Evolutionary conservation across 768 basidiomycete genomes (phyloP).

Genomic region (Hygrophoropsis aurantiaca): DNA sequence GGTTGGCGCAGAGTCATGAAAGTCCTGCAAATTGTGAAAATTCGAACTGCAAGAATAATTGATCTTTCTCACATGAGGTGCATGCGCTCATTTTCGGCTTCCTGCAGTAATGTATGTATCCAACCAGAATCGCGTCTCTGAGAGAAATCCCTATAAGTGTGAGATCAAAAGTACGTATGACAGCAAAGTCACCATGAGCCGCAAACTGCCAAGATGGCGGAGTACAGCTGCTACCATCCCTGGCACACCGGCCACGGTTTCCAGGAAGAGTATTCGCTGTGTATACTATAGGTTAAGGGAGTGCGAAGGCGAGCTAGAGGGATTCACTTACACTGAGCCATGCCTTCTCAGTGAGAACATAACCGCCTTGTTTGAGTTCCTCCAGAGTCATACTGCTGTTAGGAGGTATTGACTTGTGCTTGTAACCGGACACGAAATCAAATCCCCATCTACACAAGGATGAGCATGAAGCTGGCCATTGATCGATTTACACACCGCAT

Average conservation of each 20-base stretch:
- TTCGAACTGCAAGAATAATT: slow-evolving; percentile 6
- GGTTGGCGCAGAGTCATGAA: slow-evolving; percentile 93
- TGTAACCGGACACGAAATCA: slow-evolving; percentile 86
- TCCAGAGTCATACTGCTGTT: slow-evolving; percentile 64
- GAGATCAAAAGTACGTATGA: slow-evolving; percentile 7
- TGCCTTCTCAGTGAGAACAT: slow-evolving; percentile 67
- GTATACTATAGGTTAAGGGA: slow-evolving; percentile 18
- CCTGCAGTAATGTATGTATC: slow-evolving; percentile 92
- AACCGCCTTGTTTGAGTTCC: slow-evolving; percentile 73
- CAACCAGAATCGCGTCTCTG: slow-evolving; percentile 62
- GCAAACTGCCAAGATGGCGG: slow-evolving; percentile 84
- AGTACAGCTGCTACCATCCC: slow-evolving; percentile 93
- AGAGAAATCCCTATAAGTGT: slow-evolving; percentile 4
- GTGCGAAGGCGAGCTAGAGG: slow-evolving; percentile 20
- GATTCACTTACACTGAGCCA: slow-evolving; percentile 67
- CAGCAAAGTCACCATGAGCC: slow-evolving; percentile 66
- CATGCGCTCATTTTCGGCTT: slow-evolving; percentile 98
- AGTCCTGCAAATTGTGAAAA: slow-evolving; percentile 55
- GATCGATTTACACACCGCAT: slow-evolving; percentile 47
- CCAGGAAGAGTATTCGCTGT: slow-evolving; percentile 67
- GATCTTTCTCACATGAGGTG: slow-evolving; percentile 69
- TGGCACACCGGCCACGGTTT: slow-evolving; percentile 92
- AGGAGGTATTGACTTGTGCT: slow-evolving; percentile 64
- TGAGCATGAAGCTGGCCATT: too few relatives aligned
- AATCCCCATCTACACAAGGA: slow-evolving; percentile 54